A percentile compares a stretch with the other conserved stretches of the same genome.
phyloP scores from a whole-genome alignment of 2,329 filamentous ascomycete genomes.

The Fusarium azukiicola region DNA sequence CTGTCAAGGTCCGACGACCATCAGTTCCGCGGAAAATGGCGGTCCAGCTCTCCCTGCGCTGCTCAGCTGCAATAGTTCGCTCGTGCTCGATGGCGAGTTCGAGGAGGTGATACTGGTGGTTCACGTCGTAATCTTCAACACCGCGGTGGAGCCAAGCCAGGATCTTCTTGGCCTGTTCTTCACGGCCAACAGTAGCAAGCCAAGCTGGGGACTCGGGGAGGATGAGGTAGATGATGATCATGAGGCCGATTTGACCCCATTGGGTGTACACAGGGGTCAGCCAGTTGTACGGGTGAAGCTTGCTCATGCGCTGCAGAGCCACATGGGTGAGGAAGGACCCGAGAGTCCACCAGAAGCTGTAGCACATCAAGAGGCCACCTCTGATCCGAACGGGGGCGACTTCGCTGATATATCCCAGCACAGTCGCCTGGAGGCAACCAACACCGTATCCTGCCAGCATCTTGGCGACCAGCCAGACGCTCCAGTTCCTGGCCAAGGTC shows the following conservation, averaged over 20 bases:
- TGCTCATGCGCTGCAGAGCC: conserved; percentile 60
- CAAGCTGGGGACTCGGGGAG: conserved; percentile 10
- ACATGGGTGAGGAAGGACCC: conserved; percentile 66
- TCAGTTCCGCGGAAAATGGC: conserved; percentile 57
- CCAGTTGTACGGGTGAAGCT: conserved; percentile 51
- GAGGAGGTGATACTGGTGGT: conserved; percentile 6
- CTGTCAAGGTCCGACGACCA: conserved; percentile 54
- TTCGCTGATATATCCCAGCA: conserved; percentile 3
- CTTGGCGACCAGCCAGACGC: conserved; percentile 6
- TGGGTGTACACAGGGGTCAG: conserved; percentile 8
- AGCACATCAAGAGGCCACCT: conserved; percentile 64
- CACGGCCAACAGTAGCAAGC: neutral
- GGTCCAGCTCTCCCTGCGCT: conserved; percentile 49
- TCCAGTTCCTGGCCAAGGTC: conserved; percentile 2
- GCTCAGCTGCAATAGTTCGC: conserved; percentile 45
- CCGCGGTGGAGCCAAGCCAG: neutral
- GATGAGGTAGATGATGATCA: conserved; percentile 8
- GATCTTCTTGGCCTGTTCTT: neutral
- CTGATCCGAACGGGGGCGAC: conserved; percentile 64
- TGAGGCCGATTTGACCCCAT: conserved; percentile 6
- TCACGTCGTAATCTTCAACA: neutral
- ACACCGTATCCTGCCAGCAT: conserved; percentile 5
- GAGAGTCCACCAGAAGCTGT: conserved; percentile 68
- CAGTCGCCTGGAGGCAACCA: conserved; percentile 7
- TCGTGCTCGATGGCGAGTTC: neutral